These are phyloP conservation scores for Chiua sp. DNA, from an alignment of 1,284 basidiomycete genomes.

Conservation along the genomic window DNA sequence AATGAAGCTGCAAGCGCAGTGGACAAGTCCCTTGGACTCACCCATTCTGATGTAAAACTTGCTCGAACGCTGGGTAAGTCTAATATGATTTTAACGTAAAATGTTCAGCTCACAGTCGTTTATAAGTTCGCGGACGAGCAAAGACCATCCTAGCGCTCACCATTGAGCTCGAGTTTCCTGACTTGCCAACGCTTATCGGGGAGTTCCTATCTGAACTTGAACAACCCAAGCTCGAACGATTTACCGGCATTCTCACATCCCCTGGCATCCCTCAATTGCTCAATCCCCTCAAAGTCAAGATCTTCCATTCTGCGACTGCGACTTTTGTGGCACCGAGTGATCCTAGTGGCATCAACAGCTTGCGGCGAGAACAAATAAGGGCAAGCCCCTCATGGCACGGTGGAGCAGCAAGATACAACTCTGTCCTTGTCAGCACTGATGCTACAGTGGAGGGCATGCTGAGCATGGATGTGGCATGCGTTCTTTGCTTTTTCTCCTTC, in stretches of 20 bases:
- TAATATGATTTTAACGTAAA: not conserved
- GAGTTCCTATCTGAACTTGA: not conserved
- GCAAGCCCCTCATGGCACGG: not conserved
- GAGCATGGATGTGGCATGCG: no score
- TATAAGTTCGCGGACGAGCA: not conserved
- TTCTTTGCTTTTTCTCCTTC: no score
- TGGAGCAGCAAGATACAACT: not conserved
- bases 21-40: not conserved
- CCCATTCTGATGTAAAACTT: constrained; percentile 3
- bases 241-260: no score
- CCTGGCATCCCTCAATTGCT: not conserved
- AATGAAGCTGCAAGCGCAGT: not conserved
- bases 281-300: not conserved
- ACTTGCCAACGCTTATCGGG: not conserved
- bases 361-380: not conserved
- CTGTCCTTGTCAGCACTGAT: no score
- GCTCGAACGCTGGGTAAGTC: not conserved
- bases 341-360: not conserved
- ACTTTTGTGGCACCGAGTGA: constrained; percentile 3
- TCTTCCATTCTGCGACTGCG: not conserved
- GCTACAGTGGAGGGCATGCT: no score
- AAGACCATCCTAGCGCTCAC: not conserved
- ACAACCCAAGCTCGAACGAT: not conserved
- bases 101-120: no score
- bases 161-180: not conserved